Evolutionary conservation across 306 rosid genomes (phyloP).

Genomic region (Hippophae rhamnoides): DNA sequence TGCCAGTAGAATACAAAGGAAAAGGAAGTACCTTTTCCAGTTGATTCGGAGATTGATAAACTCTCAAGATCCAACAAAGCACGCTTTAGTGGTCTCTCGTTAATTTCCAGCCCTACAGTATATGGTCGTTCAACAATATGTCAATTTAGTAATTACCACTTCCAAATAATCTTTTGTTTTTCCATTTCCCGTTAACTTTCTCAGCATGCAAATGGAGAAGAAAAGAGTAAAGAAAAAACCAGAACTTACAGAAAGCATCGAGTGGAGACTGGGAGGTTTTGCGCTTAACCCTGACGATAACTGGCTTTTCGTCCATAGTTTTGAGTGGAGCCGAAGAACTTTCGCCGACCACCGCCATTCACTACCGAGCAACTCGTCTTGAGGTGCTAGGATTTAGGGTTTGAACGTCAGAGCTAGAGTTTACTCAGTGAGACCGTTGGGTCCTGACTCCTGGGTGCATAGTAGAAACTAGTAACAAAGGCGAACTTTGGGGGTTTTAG

Average conservation of each 20-base stretch:
- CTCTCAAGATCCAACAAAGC: conserved; percentile 61
- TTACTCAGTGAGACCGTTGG: background rate
- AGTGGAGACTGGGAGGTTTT: conserved; percentile 59
- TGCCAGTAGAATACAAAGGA: conserved; percentile 5
- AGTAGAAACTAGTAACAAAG: no score
- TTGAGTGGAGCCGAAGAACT: conserved; percentile 40
- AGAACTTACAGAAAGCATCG: conserved; percentile 64
- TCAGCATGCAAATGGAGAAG: conserved; percentile 1
- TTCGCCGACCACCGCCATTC: conserved; percentile 42
- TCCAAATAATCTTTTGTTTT: background rate
- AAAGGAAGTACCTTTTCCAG: conserved; percentile 34
- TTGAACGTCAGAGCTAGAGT: background rate
- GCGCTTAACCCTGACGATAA: conserved; percentile 84
- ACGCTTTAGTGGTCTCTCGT: conserved; percentile 75
- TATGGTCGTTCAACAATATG: background rate
- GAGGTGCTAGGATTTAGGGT: conserved; percentile 2
- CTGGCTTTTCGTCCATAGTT: conserved; percentile 38
- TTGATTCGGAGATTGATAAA: conserved; percentile 44
- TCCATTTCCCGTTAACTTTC: background rate
- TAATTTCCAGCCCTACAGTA: conserved; percentile 74
- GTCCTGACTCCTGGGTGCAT: background rate
- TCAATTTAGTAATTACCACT: background rate
- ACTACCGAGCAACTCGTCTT: background rate
- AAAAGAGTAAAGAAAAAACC: background rate
- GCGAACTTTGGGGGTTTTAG: no score